These are phyloP conservation scores for Mycena kentingensis DNA, from an alignment of 768 basidiomycete species.

Conservation along the genomic window DNA sequence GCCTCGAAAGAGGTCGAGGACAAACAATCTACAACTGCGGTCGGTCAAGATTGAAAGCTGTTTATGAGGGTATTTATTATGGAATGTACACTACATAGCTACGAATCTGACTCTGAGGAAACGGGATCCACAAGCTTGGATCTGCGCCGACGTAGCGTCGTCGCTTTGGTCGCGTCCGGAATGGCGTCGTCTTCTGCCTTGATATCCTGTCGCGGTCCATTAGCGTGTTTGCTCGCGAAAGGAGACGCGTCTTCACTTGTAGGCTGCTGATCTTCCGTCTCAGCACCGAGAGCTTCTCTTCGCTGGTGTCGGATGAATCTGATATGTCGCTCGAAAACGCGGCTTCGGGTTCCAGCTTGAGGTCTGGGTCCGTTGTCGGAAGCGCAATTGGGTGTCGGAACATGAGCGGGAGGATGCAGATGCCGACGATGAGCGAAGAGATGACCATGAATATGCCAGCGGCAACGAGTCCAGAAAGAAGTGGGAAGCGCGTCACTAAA, in stretches of 20 bases:
- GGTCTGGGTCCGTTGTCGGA: conserved; percentile 4
- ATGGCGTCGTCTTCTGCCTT: conserved; percentile 34
- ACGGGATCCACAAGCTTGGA: conserved; percentile 40
- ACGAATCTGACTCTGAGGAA: conserved; percentile 34
- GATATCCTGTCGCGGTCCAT: conserved; percentile 24
- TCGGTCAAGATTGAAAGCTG: neutral
- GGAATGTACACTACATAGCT: neutral
- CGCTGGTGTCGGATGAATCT: conserved; percentile 14
- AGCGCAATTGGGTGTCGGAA: conserved; percentile 25
- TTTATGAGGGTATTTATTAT: conserved; percentile 2
- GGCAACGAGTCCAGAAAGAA: conserved; percentile 52
- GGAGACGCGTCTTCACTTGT: neutral
- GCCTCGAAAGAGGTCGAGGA: neutral
- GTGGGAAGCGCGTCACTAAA: conserved; percentile 68
- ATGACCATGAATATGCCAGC: conserved; percentile 50
- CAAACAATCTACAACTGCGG: too few species aligned
- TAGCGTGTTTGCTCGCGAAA: neutral
- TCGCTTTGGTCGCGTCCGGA: conserved; percentile 27
- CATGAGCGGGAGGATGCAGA: conserved; percentile 54
- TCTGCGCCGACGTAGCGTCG: conserved; percentile 47
- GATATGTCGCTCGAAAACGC: conserved; percentile 16
- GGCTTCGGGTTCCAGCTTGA: conserved; percentile 6
- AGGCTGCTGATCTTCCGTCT: neutral
- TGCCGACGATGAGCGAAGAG: conserved; percentile 46
- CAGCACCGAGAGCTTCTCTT: conserved; percentile 13